Evolutionary conservation across 495 filamentous ascomycete species (phyloP).

Genomic region (Bacidia rubella): DNA sequence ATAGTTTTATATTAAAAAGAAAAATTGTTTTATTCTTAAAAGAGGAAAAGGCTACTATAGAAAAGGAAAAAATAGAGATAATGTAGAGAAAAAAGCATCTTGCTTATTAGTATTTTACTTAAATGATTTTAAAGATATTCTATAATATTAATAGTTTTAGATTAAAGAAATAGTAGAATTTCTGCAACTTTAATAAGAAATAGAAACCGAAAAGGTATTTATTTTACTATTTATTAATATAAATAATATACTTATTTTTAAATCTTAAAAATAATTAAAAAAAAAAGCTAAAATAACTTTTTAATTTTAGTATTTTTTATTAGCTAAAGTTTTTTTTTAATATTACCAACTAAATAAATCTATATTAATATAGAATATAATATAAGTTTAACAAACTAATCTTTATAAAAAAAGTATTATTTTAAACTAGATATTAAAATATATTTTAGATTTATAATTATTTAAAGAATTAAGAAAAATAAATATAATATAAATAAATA

Average conservation of each 20-base stretch:
- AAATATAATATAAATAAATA: background rate
- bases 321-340: too few species aligned
- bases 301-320: too few species aligned
- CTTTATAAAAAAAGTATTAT: background rate
- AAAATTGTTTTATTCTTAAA: too few species aligned
- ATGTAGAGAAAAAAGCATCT: background rate
- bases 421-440: background rate
- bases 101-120: background rate
- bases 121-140: background rate
- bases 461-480: background rate
- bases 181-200: too few species aligned
- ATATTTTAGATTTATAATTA: background rate
- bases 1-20: too few species aligned
- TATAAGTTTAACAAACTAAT: background rate
- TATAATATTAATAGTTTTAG: background rate
- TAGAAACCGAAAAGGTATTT: too few species aligned
- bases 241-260: too few species aligned
- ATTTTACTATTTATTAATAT: too few species aligned
- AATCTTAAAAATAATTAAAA: too few species aligned
- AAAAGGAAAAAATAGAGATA: background rate
- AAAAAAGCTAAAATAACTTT: too few species aligned
- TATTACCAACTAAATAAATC: background rate
- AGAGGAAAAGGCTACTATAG: background rate
- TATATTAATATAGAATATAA: background rate
- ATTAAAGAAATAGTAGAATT: too few species aligned